phyloP scores from a whole-genome alignment of 768 basidiomycete species.

The Leccinum subtestaceum region DNA sequence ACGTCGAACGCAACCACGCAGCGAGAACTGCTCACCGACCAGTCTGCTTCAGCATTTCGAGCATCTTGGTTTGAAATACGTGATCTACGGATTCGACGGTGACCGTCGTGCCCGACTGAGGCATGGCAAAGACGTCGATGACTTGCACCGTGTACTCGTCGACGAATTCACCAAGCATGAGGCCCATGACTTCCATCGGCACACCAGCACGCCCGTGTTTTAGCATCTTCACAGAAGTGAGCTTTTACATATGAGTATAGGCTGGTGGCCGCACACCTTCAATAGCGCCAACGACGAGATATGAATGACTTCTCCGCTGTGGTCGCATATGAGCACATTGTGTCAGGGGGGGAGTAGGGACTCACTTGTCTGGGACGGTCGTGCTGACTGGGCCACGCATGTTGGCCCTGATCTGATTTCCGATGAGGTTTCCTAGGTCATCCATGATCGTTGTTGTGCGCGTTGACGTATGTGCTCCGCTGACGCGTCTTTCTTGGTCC shows the following conservation, averaged over 20 bases:
- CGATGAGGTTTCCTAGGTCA: conserved; percentile 54
- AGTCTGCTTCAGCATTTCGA: conserved; percentile 99
- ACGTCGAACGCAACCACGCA: background rate
- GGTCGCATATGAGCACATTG: conserved; percentile 3
- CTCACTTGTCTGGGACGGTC: conserved; percentile 74
- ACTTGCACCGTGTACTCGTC: conserved; percentile 96
- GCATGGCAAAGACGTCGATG: conserved; percentile 98
- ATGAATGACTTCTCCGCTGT: conserved; percentile 90
- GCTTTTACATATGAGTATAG: background rate
- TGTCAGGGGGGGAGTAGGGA: conserved; percentile 2
- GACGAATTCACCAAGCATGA: conserved; percentile 97
- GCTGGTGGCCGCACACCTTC: conserved; percentile 57
- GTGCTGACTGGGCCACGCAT: conserved; percentile 45
- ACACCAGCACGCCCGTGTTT: conserved; percentile 99
- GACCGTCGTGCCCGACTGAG: conserved; percentile 95
- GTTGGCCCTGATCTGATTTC: conserved; percentile 45
- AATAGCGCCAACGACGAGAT: conserved; percentile 96
- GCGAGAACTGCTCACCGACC: conserved; percentile 63
- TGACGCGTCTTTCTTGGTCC: conserved; percentile 39
- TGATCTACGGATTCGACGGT: conserved; percentile 98
- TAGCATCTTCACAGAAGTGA: conserved; percentile 71
- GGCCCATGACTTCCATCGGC: conserved; percentile 99
- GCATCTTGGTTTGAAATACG: conserved; percentile 97
- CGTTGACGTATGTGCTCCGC: conserved; percentile 10
- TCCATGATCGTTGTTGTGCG: conserved; percentile 20